Percentiles rank a stretch among this genome's conserved stretches.
phyloP scores from a whole-genome alignment of 148 eudicot genomes.

The Hydrangea macrophylla region DNA sequence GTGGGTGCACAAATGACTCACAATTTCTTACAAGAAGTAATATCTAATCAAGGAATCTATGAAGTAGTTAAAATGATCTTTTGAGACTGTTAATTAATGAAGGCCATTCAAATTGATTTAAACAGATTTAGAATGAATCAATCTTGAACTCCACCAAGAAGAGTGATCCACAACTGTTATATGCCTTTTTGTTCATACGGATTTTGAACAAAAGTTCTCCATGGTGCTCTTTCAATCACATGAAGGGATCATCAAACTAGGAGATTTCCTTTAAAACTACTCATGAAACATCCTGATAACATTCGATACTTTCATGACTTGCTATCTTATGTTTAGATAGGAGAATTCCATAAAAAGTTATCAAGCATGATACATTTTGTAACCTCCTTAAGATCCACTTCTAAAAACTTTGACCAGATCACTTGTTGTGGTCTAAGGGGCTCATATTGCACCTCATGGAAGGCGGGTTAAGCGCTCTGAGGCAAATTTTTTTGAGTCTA shows the following conservation, averaged over 20 bases:
- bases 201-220: neutral
- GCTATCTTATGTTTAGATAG: neutral
- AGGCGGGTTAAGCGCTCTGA: constrained; percentile 47
- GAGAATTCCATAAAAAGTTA: neutral
- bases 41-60: too few species aligned
- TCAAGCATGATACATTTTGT: neutral
- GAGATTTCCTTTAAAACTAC: neutral
- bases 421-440: constrained; percentile 40
- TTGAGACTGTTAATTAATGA: constrained; percentile 1
- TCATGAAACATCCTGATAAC: neutral
- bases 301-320: neutral
- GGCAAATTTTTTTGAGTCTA: too few species aligned
- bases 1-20: too few species aligned
- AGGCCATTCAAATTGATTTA: neutral
- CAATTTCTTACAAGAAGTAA: too few species aligned
- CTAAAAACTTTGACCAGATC: constrained; percentile 34
- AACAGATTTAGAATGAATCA: neutral
- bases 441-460: constrained; percentile 50
- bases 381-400: neutral
- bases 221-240: neutral
- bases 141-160: too few species aligned
- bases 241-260: neutral
- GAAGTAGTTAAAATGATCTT: neutral
- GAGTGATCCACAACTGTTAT: neutral
- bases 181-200: neutral